These are phyloP conservation scores for Diaporthe australafricana DNA, from an alignment of 2,329 filamentous ascomycete genomes.

Conservation along the genomic window DNA sequence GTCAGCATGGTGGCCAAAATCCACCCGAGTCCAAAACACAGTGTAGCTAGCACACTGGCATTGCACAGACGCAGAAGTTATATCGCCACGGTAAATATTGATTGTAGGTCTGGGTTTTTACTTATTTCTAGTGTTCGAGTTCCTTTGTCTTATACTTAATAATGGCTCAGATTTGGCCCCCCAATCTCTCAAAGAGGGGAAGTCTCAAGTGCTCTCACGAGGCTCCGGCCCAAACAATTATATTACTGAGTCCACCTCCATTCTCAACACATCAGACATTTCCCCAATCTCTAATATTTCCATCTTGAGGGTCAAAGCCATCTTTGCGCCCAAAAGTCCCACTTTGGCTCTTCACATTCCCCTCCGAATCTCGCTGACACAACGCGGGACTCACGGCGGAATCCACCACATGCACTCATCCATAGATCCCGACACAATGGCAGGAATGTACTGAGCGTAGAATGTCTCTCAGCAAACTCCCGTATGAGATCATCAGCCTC, in stretches of 20 bases:
- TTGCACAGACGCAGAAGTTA: no score
- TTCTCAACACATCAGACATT: neutral
- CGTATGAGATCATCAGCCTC: constrained; percentile 73
- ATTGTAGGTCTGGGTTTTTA: no score
- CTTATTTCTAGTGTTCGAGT: no score
- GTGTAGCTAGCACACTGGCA: no score
- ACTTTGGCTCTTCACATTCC: neutral
- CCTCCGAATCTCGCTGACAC: no score
- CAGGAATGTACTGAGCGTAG: constrained; percentile 1
- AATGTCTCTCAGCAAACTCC: constrained; percentile 56
- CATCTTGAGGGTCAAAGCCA: neutral
- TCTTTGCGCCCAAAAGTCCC: neutral
- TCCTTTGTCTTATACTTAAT: no score
- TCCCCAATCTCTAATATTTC: neutral
- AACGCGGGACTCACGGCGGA: neutral
- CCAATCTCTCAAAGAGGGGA: neutral
- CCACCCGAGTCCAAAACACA: no score
- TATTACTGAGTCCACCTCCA: neutral
- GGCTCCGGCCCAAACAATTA: neutral
- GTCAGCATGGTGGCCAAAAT: no score
- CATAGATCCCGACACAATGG: constrained; percentile 8
- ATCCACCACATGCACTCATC: neutral
- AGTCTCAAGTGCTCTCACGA: neutral
- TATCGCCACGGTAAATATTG: no score
- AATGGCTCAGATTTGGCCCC: no score